A percentile compares a stretch with the other conserved stretches of the same genome.
Evolutionary conservation across 495 filamentous ascomycete genomes (phyloP).

Genomic region (Lasiosphaeria miniovina): DNA sequence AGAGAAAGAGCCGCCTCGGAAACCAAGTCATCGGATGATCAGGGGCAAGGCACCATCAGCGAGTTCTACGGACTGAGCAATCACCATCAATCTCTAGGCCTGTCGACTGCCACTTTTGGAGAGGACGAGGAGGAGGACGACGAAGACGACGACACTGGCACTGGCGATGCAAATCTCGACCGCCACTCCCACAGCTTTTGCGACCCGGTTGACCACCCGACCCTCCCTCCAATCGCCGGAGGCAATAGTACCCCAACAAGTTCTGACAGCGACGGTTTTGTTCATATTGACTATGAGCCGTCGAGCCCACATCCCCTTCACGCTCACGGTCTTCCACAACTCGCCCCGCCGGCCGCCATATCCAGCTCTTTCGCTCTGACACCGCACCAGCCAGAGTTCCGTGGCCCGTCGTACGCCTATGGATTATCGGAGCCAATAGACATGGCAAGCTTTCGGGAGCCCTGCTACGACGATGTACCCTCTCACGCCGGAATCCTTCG

Average conservation of each 20-base stretch:
- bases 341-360: constrained; percentile 7
- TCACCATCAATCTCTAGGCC: constrained; percentile 29
- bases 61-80: constrained; percentile 33
- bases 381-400: constrained; percentile 17
- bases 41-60: constrained; percentile 22
- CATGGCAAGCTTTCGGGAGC: constrained; percentile 5
- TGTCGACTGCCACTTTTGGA: constrained; percentile 39
- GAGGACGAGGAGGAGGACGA: constrained; percentile 24
- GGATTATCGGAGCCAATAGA: constrained; percentile 7
- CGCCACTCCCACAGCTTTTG: constrained; percentile 9
- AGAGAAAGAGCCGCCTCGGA: constrained; percentile 48
- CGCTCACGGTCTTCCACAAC: constrained; percentile 2
- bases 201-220: constrained; percentile 4
- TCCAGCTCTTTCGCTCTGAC: constrained; percentile 10
- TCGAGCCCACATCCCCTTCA: constrained; percentile 8
- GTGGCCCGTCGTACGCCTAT: constrained; percentile 17
- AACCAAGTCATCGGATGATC: constrained; percentile 33
- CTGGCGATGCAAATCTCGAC: constrained; percentile 14
- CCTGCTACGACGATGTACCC: constrained; percentile 7
- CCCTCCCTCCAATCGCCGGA: background rate
- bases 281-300: constrained; percentile 16
- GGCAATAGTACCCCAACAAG: constrained; percentile 14
- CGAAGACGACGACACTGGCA: constrained; percentile 12
- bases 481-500: constrained; percentile 14
- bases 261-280: constrained; percentile 20